Evolutionary conservation across 768 basidiomycete species (phyloP).

Genomic region (Auricularia cornea): DNA sequence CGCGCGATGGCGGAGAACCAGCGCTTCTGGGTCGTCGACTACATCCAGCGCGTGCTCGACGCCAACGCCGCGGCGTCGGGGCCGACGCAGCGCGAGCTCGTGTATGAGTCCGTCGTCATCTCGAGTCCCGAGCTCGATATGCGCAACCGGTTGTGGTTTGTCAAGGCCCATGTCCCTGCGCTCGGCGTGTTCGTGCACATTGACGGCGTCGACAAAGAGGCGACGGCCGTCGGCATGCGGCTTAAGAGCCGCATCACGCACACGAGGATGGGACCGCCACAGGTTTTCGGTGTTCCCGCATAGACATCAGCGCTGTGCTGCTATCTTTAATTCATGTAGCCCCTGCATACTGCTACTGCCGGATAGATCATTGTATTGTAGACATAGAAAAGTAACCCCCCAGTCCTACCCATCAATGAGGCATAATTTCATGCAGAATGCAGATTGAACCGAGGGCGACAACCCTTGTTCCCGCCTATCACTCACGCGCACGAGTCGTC

Average conservation of each 20-base stretch:
- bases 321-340: not conserved
- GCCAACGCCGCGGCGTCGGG: not conserved
- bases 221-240: too few relatives aligned
- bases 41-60: conserved; percentile 31
- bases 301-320: too few relatives aligned
- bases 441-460: too few relatives aligned
- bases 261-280: too few relatives aligned
- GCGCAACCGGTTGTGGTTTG: not conserved
- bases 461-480: too few relatives aligned
- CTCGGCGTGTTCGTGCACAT: not conserved
- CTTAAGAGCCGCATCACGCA: too few relatives aligned
- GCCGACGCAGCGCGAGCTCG: not conserved
- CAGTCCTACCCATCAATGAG: too few relatives aligned
- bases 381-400: not conserved
- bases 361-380: not conserved
- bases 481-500: too few relatives aligned
- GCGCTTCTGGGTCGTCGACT: conserved; percentile 34
- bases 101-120: conserved; percentile 1
- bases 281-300: too few relatives aligned
- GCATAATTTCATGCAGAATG: too few relatives aligned
- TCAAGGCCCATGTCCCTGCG: not conserved
- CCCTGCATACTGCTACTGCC: not conserved
- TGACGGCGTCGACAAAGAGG: too few relatives aligned
- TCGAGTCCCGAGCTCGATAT: not conserved
- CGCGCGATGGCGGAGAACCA: conserved; percentile 24